Evolutionary conservation across 179 eudicot genomes (phyloP), one percentile per base, ranked within the genome.

Genomic region (Vitellaria paradoxa): DNA sequence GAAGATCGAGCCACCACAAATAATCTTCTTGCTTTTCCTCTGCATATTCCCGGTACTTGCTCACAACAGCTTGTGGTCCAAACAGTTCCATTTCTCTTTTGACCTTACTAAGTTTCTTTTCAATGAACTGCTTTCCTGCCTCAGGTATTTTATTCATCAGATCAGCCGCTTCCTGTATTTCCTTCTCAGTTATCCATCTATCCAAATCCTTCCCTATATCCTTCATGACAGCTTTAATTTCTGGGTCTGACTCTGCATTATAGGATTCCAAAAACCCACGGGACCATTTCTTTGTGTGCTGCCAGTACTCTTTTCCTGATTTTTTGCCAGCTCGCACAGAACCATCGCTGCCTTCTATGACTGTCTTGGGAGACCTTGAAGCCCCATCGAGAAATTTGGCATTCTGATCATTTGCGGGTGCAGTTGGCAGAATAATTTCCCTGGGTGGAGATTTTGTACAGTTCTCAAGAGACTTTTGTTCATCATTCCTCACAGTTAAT

Each of bases 1-100:
- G 93, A 82, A 94, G 92, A 86, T 95, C 99, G 37, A 95, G 86
- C 99, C 99, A 95, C 99, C 99, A 95, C 80, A 93, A 78, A 73
- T 93, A 89, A 88, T 95, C 99, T 79, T 87, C 92, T 82, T 88
- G 94, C 85, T 93, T 86, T 56, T 85, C 91, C 59, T 93, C 95
- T 46, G 88, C 85, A 78, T 93, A 95, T 84, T 93, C 99, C 26
- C 85, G 81, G 78, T 95, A 95, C 87, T 95, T 95, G 87, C 85
- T 91, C 72, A 89, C 84, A 57, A 95, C 97, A 79, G 99, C 99
- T 80, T 88, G 92, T n/a, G 92, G 96, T 71, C 99, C 99, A 84
- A 87, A 95, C 72, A 87, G 69, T 75, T 95, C 97, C 94, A 95
- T 88, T 85, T 95, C 99, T 84, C 95, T 86, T 85, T 82, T 93